Evolutionary conservation across 1,284 basidiomycete genomes (phyloP), one percentile per base, ranked within the genome.

Genomic region (Tylopilus sp.): DNA sequence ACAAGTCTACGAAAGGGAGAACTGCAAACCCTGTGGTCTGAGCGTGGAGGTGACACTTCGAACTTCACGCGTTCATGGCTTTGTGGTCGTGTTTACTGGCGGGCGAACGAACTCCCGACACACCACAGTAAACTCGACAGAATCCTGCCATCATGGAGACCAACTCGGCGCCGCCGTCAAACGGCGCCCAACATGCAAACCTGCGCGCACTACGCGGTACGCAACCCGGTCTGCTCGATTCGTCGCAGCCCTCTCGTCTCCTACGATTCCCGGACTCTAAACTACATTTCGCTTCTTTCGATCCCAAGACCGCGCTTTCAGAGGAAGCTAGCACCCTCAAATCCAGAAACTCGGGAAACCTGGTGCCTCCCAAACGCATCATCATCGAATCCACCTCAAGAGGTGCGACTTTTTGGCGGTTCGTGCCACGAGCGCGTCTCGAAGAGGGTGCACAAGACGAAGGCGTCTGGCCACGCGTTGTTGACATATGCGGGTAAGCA

Each of bases 401-500:
- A 21, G 80, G 78, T 10, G 69, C 71, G 29, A 75, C 70, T 46
- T 75, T 73, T 51, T 89, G 86, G 86, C 74, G 87, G 40, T 89
- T 85, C 65, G 83, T 89, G 12, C 86, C 87, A 26, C 78, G 74
- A 41, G 85, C 87, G 7, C 74, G 72, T 41, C 67, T 72, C 48
- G 80, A 78, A 40, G 73, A 75, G 4, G 80, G 76, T 4, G 77
- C 78, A 6, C 61, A 64, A 37, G 77, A 85, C 50, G 86, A 89
- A 65, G 87, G 87, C 0, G 44, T 59, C 7, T 89, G 84, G 80
- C 87, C 87, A 12, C 73, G 84, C 52, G 60, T 78, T 15, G 67
- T 89, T 12, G 70, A 80, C 37, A 69, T 88, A 50, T 85, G 81
- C 62, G 83, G 85, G 87, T 88, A 60, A 70, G 82, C 42, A 38